Base-by-base conservation (phyloP, 78 protist species). In the slime mould (Dictyostelium discoideum) region DNA sequence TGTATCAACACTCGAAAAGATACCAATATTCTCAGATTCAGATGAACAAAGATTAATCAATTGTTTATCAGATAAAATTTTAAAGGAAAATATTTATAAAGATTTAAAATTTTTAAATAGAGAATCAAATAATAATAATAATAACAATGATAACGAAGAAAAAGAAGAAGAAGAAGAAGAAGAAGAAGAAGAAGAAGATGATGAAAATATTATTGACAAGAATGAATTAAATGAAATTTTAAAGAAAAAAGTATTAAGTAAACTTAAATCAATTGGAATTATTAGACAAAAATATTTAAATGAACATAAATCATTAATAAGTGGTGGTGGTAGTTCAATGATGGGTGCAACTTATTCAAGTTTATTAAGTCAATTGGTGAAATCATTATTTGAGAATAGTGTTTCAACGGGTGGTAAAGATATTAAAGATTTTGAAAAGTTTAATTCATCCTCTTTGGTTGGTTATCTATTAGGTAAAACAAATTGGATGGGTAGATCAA, bases 371-470 rank as follows among this genome's bases (percentile, higher is more conserved):
- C 83, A 82, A n/a, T 22, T 90, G 5, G 39, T 20, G 8, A 40
- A 50, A 13, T 74, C 87, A 9, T 26, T 90, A 29, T 50, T 90
- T 16, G 88, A 82, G 22, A 77, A 39, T 39, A 9, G 76, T 3
- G 20, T 32, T 32, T 32, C 37, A 32, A 32, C 37, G 0, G 76
- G 37, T 13, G 10, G 18, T 10, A 82, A 44, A 16, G 93, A 60
- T 26, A 73, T 11, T 79, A 78, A 82, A 69, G 88, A 65, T 20
- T 50, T 90, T 2, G 95, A 90, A 69, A 80, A 85, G n/a, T 90
- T 90, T 77, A 90, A 72, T 32, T 67, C 95, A 40, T 82, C 95
- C 9, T 72, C 39, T 14, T 60, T 84, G 16, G 83, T 90, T 16
- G 95, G 95, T 0, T 90, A 86, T 67, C 50, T 90, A 4, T 46